phyloP scores from a whole-genome alignment of 352 stramenopile genomes.

The Globisporangium apiculatum region DNA sequence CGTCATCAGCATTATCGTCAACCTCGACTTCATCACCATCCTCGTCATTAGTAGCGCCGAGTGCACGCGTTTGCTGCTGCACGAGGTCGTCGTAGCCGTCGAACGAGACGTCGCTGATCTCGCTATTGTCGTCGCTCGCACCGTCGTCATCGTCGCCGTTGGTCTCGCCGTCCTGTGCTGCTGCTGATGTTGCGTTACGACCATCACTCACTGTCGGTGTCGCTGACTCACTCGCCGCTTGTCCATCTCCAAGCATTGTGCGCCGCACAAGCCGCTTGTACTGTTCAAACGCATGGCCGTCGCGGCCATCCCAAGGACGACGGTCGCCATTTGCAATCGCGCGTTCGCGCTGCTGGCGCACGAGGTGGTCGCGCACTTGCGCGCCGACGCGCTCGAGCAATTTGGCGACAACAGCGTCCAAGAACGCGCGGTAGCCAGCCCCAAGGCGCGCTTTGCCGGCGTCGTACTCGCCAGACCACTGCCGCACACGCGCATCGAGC shows the following conservation, averaged over 20 bases:
- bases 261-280: conserved; percentile 48
- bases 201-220: no score
- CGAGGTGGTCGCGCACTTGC: conserved; percentile 42
- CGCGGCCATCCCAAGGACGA: conserved; percentile 57
- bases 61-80: conserved; percentile 7
- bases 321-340: conserved; percentile 49
- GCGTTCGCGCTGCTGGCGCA: conserved; percentile 54
- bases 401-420: conserved; percentile 47
- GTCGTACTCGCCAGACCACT: conserved; percentile 36
- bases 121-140: conserved; percentile 54
- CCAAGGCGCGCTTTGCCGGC: conserved; percentile 33
- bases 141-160: conserved; percentile 9
- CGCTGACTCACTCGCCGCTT: conserved; percentile 13
- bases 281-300: conserved; percentile 46
- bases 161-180: conserved; percentile 1
- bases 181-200: no score
- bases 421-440: conserved; percentile 46
- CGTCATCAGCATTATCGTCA: conserved; percentile 20
- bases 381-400: conserved; percentile 44
- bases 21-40: conserved; percentile 15
- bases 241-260: conserved; percentile 26
- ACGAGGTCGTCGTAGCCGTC: conserved; percentile 60
- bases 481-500: conserved; percentile 30
- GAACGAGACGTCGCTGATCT: conserved; percentile 69
- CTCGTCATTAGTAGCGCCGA: not conserved